Base-by-base conservation (phyloP, 2,329 filamentous ascomycete species). In the Pseudocercospora fijiensis region DNA sequence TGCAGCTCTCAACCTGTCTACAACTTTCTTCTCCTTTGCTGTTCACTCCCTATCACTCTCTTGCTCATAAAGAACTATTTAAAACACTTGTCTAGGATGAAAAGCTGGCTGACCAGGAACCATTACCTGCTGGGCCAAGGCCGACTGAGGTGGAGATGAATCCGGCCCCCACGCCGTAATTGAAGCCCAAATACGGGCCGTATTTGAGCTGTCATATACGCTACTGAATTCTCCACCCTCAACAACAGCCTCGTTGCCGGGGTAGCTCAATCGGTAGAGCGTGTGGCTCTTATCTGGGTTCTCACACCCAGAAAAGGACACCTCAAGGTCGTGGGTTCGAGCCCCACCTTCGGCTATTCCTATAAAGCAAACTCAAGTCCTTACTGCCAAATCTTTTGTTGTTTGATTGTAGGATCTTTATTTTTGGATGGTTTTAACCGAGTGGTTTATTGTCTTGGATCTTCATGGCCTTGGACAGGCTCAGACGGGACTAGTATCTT, bases 191-290 rank as follows among this genome's bases (percentile, higher is more conserved):
- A 6, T n/a, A n/a, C 16, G 16, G 37, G 37, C 16, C 37, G 16
- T 18, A 2, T 41, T 8, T 16, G 1, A 41, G 37, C 13, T n/a
- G 3, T 41, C 20, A 53, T 53, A 53, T 30, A 27, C 26, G 16
- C 20, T 9, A 26, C 8, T 16, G 49, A 26, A 8, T n/a, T 28
- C 11, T 27, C 49, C 22, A 3, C 11, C 13, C 24, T 24, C 52
- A 56, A 20, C 52, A 37, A 56, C 5, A 20, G 16, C 28, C 53
- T 56, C 53, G 18, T 56, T 41, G 79, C 79, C 78, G 75, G 78
- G 78, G 77, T 81, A 81, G 79, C 79, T 81, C 79, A 81, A 81
- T 81, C 78, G 79, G 79, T 78, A 81, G 79, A 81, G 79, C 79
- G 79, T 81, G 79, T 79, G 79, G 78, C 79, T 81, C 79, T 81